These are phyloP conservation scores for Eutypa lata DNA, from an alignment of 2,329 filamentous ascomycete species.

Conservation along the genomic window DNA sequence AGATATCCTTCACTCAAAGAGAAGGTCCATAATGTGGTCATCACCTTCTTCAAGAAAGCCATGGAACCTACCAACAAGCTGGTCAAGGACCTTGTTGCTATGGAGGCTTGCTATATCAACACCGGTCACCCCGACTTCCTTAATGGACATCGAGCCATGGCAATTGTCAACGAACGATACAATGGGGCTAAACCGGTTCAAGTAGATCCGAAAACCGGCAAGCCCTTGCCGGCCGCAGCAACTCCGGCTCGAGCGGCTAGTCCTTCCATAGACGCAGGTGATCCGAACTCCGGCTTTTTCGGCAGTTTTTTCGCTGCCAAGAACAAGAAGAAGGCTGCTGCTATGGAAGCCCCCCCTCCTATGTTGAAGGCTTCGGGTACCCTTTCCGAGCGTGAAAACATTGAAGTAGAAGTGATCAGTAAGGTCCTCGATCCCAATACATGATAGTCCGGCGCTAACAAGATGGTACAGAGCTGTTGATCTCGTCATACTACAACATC, in stretches of 20 bases:
- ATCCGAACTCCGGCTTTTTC: constrained; percentile 78
- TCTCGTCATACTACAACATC: constrained; percentile 97
- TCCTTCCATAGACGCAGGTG: constrained; percentile 60
- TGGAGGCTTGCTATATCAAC: constrained; percentile 98
- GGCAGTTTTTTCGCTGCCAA: constrained; percentile 98
- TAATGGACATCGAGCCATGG: constrained; percentile 96
- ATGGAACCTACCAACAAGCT: constrained; percentile 99
- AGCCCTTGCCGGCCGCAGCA: constrained; percentile 69
- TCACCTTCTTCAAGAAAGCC: constrained; percentile 93
- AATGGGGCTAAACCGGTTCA: constrained; percentile 80
- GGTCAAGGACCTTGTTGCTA: constrained; percentile 84
- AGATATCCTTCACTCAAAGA: constrained; percentile 94
- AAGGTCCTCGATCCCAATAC: constrained; percentile 37
- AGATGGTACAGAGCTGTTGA: constrained; percentile 70
- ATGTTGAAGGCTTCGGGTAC: constrained; percentile 92
- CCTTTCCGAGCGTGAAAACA: constrained; percentile 87
- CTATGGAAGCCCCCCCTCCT: constrained; percentile 93
- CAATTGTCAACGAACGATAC: constrained; percentile 92
- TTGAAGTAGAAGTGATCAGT: constrained; percentile 99
- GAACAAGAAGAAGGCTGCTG: constrained; percentile 99
- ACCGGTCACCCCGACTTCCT: constrained; percentile 97
- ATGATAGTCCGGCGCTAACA: constrained; percentile 7
- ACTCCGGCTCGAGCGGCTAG: constrained; percentile 72
- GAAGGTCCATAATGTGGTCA: constrained; percentile 91
- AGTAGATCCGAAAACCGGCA: constrained; percentile 97